Evolutionary conservation across 2,329 filamentous ascomycete genomes (phyloP), one percentile per base, ranked within the genome.

Genomic region (Endoconidiophora laricicola): DNA sequence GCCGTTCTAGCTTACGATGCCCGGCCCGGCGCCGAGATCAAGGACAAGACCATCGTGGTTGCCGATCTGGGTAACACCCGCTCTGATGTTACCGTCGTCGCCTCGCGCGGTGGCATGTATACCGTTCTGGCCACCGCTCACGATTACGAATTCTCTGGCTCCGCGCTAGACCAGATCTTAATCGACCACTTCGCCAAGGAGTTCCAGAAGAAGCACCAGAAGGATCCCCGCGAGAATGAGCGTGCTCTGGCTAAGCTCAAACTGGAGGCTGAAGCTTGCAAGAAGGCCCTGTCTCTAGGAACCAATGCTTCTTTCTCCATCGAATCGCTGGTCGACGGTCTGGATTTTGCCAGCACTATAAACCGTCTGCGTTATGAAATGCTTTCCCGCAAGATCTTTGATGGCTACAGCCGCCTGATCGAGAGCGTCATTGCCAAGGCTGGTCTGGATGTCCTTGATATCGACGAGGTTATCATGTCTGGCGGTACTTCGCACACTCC

Each of bases 131-230:
- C 91, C 18, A 94, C 90, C 10, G 79, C 83, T 26, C 91, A 96
- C 70, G 91, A 98, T 71, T 95, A 94, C 68, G 88, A 96, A 62
- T 84, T 90, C 58, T 81, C 85, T 51, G 91, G 91, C 61, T 74
- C 78, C 36, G 80, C 87, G 57, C 74, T 98, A 52, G 91, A 98
- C 70, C 77, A 91, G 64, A 83, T 90, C 46, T 74, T 98, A 53
- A 84, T 94, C 63, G 90, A 98, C 64, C 82, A 95, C 72, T 95
- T 96, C 59, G 84, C 90, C 59, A 98, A 98, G 74, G 91, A 98
- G 68, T 98, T 98, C 69, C 76, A 91, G 62, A 96, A 98, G 78
- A 94, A 94, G 75, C 78, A 96, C 76, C 82, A 81, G 69, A 78
- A 78, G 52, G 91, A 96, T 65, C 91, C 91, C 20, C 78, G 88